Conservation (phyloP, 1,284 basidiomycete species). For the Tilletia horrida region DNA sequence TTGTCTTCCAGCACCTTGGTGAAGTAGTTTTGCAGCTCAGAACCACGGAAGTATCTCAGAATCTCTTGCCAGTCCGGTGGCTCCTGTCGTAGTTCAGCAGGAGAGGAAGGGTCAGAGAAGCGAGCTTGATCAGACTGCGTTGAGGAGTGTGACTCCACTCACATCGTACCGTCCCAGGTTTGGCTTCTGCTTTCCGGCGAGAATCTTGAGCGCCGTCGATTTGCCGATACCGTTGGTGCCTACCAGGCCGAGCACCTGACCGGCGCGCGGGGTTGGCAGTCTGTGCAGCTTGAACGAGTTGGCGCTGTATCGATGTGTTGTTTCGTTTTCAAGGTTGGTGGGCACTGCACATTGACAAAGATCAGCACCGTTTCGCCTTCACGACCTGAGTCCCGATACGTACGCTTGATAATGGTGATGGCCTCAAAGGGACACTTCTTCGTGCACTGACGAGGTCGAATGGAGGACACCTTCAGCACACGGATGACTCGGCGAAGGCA, state of each 20-base stretch:
- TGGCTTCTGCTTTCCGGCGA: slow-evolving; percentile 55
- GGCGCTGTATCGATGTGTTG: slow-evolving; percentile 54
- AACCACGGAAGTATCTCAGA: slow-evolving; percentile 54
- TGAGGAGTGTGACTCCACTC: slow-evolving; percentile 19
- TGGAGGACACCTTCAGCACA: not conserved
- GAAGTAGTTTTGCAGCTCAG: slow-evolving; percentile 55
- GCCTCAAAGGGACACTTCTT: slow-evolving; percentile 55
- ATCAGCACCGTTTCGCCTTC: not conserved
- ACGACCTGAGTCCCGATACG: not conserved
- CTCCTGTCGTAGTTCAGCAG: slow-evolving; percentile 27
- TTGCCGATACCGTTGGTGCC: slow-evolving; percentile 55
- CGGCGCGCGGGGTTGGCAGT: slow-evolving; percentile 49
- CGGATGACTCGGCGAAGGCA: not conserved
- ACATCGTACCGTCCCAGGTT: slow-evolving; percentile 53
- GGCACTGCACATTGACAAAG: slow-evolving; percentile 24
- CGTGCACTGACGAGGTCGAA: slow-evolving; percentile 32
- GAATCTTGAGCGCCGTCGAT: slow-evolving; percentile 53
- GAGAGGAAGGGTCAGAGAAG: no score
- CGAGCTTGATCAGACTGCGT: not conserved
- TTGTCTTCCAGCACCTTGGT: slow-evolving; percentile 55
- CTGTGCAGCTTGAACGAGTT: slow-evolving; percentile 55
- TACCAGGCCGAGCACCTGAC: slow-evolving; percentile 54
- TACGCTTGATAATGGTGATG: slow-evolving; percentile 55
- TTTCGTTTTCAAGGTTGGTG: slow-evolving; percentile 54
- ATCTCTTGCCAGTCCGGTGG: slow-evolving; percentile 55